Evolutionary conservation across 768 basidiomycete genomes (phyloP).

Genomic region (Boletus rufocinnamomeus): DNA sequence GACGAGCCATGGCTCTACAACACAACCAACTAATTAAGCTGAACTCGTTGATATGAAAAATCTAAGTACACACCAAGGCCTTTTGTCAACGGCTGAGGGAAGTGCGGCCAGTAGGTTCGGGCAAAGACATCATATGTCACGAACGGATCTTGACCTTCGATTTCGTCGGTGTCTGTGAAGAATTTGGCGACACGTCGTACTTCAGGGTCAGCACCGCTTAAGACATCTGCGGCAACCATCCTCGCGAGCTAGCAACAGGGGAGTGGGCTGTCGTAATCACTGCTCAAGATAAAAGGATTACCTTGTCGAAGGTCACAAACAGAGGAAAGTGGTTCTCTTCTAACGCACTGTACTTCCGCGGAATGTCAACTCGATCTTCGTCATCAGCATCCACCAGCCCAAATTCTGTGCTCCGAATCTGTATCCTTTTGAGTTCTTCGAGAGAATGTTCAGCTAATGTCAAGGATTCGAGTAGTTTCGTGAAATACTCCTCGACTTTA

Average conservation of each 20-base stretch:
- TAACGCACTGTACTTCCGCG: constrained; percentile 54
- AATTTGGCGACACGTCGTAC: constrained; percentile 7
- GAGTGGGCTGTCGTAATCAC: neutral
- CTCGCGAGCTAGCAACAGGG: constrained; percentile 19
- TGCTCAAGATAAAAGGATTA: constrained; percentile 27
- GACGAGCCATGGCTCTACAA: constrained; percentile 58
- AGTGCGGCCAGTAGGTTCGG: constrained; percentile 58
- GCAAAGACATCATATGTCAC: constrained; percentile 53
- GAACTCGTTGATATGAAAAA: too few species aligned
- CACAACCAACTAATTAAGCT: neutral
- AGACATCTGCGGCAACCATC: constrained; percentile 31
- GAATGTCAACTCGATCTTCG: constrained; percentile 33
- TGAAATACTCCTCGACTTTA: constrained; percentile 73
- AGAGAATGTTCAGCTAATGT: constrained; percentile 37
- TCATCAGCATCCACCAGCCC: constrained; percentile 39
- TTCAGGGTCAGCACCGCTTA: constrained; percentile 8
- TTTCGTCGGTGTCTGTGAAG: constrained; percentile 20
- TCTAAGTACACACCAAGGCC: constrained; percentile 47
- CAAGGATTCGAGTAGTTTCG: constrained; percentile 49
- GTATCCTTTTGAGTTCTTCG: constrained; percentile 40
- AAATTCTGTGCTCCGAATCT: constrained; percentile 22
- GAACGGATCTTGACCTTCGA: constrained; percentile 23
- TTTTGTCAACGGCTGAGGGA: constrained; percentile 51
- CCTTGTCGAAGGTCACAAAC: constrained; percentile 67
- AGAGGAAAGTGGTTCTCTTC: constrained; percentile 67